Evolutionary conservation across 2,329 filamentous ascomycete genomes (phyloP).

Genomic region (Talaromyces sp.): DNA sequence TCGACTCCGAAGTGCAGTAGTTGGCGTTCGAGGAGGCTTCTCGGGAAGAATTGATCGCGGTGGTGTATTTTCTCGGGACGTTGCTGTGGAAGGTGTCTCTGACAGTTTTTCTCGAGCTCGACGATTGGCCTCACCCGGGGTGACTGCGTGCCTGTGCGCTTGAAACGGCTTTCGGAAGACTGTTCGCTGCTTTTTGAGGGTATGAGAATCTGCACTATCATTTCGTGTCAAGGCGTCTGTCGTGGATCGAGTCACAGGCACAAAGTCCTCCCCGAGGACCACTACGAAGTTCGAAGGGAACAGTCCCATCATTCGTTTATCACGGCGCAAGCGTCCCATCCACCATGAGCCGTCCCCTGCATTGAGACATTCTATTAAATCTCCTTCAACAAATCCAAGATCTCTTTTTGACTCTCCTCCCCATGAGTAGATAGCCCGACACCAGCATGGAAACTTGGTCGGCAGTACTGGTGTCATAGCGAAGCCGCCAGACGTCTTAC

Average conservation of each 20-base stretch:
- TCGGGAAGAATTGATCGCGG: conserved; percentile 32
- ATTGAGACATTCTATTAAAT: conserved; percentile 96
- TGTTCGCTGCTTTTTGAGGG: conserved; percentile 58
- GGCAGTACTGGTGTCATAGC: conserved; percentile 58
- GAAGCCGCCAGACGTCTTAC: background rate
- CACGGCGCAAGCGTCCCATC: conserved; percentile 86
- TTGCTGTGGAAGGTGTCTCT: conserved; percentile 35
- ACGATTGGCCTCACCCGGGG: conserved; percentile 37
- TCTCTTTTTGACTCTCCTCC: conserved; percentile 94
- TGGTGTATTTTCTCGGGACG: conserved; percentile 35
- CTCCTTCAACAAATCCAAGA: conserved; percentile 93
- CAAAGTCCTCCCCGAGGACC: conserved; percentile 78
- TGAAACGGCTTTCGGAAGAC: conserved; percentile 63
- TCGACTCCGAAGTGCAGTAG: conserved; percentile 39
- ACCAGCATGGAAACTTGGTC: conserved; percentile 84
- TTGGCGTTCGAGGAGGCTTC: conserved; percentile 32
- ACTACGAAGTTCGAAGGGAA: conserved; percentile 98
- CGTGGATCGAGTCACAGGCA: conserved; percentile 57
- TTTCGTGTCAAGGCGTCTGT: conserved; percentile 47
- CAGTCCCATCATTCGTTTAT: conserved; percentile 83
- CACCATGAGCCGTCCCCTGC: conserved; percentile 98
- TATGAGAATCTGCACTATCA: conserved; percentile 37
- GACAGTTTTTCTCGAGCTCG: conserved; percentile 36
- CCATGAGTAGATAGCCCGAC: conserved; percentile 87
- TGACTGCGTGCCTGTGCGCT: conserved; percentile 54